Percentiles rank a stretch among this genome's conserved stretches.
Evolutionary conservation across 257 asterid genomes (phyloP).

Genomic region (Fraxinus americana): DNA sequence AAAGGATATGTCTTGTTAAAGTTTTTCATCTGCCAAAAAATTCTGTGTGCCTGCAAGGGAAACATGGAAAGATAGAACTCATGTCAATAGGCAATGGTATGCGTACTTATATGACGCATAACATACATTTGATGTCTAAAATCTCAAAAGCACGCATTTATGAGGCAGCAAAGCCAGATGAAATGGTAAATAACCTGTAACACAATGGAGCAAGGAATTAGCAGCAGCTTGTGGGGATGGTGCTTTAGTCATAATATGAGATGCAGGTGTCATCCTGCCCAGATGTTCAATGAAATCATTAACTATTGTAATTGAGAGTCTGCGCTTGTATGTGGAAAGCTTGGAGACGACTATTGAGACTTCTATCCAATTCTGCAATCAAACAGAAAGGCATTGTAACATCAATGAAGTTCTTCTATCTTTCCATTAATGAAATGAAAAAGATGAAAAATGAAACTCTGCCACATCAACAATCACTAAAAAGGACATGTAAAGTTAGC

Average conservation of each 20-base stretch:
- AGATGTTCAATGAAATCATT: not conserved
- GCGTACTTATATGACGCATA: constrained; percentile 42
- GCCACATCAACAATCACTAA: not conserved
- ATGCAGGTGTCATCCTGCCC: not conserved
- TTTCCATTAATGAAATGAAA: not conserved
- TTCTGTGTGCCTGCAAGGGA: constrained; percentile 46
- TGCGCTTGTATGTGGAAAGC: not conserved
- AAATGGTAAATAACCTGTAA: constrained; percentile 4
- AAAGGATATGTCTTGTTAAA: constrained; percentile 45
- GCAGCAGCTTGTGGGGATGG: not conserved
- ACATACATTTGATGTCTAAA: constrained; percentile 45
- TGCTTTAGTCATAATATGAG: not conserved
- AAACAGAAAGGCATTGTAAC: not conserved
- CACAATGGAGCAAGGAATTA: not conserved
- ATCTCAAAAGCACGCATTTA: constrained; percentile 18
- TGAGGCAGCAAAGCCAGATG: not conserved
- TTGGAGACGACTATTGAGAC: not conserved
- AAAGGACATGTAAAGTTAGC: not conserved
- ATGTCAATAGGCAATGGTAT: constrained; percentile 41
- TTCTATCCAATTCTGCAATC: not conserved
- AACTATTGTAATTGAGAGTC: not conserved
- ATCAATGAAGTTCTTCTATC: not conserved
- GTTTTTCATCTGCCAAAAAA: constrained; percentile 49
- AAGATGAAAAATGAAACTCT: not conserved
- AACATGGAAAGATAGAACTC: constrained; percentile 43